Evolutionary conservation across 1,284 basidiomycete genomes (phyloP).

Genomic region (Coriolopsis trogii): DNA sequence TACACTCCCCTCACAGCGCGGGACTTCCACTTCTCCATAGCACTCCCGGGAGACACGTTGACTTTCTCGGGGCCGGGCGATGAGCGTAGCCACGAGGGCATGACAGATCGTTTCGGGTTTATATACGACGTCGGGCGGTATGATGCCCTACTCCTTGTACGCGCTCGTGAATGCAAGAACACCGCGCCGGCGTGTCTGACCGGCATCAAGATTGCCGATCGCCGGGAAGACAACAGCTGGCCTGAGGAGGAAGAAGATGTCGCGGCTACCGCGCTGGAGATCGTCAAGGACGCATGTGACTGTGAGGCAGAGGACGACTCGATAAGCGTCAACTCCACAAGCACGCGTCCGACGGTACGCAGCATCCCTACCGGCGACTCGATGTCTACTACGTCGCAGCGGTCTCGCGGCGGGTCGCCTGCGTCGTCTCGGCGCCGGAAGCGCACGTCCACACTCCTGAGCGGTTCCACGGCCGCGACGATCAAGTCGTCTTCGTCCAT

Average conservation of each 20-base stretch:
- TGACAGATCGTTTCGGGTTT: slow-evolving; percentile 95
- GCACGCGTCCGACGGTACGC: slow-evolving; percentile 29
- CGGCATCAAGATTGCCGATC: slow-evolving; percentile 84
- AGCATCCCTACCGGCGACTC: slow-evolving; percentile 22
- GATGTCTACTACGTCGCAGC: slow-evolving; percentile 18
- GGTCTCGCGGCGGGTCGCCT: slow-evolving; percentile 47
- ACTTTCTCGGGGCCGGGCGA: slow-evolving; percentile 56
- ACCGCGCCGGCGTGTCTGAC: slow-evolving; percentile 84
- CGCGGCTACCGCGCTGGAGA: slow-evolving; percentile 45
- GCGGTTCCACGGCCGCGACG: slow-evolving; percentile 35
- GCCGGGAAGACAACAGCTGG: slow-evolving; percentile 76
- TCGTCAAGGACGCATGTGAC: slow-evolving; percentile 61
- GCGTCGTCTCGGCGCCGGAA: slow-evolving; percentile 53
- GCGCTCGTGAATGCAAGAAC: slow-evolving; percentile 73
- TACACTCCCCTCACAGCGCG: slow-evolving; percentile 70
- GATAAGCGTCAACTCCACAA: slow-evolving; percentile 30
- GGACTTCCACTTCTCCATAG: slow-evolving; percentile 69
- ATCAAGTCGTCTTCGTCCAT: slow-evolving; percentile 48
- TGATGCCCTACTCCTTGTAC: slow-evolving; percentile 76
- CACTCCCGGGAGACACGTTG: slow-evolving; percentile 57
- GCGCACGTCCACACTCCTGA: slow-evolving; percentile 42
- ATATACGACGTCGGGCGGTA: slow-evolving; percentile 87
- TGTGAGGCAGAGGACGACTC: slow-evolving; percentile 46
- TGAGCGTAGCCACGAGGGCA: slow-evolving; percentile 60
- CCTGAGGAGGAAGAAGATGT: slow-evolving; percentile 57